These are phyloP conservation scores for Neurospora tetrasperma DNA, from an alignment of 495 filamentous ascomycete species.

Conservation along the genomic window DNA sequence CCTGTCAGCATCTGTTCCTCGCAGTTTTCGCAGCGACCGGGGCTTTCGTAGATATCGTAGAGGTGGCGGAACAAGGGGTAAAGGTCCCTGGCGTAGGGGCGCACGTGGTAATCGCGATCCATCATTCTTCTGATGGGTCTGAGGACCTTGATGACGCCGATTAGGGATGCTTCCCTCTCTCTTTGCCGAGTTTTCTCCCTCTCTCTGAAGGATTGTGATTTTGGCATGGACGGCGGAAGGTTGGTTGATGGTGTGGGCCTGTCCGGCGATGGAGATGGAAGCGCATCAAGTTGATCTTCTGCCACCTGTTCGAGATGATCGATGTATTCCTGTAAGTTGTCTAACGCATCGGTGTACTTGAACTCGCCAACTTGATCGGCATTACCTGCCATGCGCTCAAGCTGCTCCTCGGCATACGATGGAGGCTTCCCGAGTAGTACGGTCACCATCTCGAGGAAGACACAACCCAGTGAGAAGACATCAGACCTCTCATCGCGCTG, in stretches of 20 bases:
- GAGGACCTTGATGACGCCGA: slow-evolving; percentile 15
- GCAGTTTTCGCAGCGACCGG: slow-evolving; percentile 18
- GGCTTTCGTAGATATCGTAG: slow-evolving; percentile 14
- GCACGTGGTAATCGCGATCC: slow-evolving; percentile 9
- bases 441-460: slow-evolving; percentile 36
- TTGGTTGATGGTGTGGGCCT: neutral
- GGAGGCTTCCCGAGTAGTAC: slow-evolving; percentile 25
- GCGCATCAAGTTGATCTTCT: slow-evolving; percentile 6
- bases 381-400: slow-evolving; percentile 1
- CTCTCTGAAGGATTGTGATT: neutral
- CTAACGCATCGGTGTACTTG: slow-evolving; percentile 18
- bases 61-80: slow-evolving; percentile 23
- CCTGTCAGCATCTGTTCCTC: slow-evolving; percentile 19
- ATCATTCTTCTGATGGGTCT: slow-evolving; percentile 21
- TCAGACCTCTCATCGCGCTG: slow-evolving; percentile 34
- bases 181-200: neutral
- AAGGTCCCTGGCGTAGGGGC: slow-evolving; percentile 19
- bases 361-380: slow-evolving; percentile 5
- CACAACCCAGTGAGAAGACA: slow-evolving; percentile 39
- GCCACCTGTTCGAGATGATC: slow-evolving; percentile 7
- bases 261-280: neutral
- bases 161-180: slow-evolving; percentile 5
- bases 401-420: slow-evolving; percentile 18
- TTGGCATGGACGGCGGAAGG: neutral
- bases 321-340: slow-evolving; percentile 15